Base-by-base conservation (phyloP, 177 flowering plant genomes). In the Tripterygium wilfordii region DNA sequence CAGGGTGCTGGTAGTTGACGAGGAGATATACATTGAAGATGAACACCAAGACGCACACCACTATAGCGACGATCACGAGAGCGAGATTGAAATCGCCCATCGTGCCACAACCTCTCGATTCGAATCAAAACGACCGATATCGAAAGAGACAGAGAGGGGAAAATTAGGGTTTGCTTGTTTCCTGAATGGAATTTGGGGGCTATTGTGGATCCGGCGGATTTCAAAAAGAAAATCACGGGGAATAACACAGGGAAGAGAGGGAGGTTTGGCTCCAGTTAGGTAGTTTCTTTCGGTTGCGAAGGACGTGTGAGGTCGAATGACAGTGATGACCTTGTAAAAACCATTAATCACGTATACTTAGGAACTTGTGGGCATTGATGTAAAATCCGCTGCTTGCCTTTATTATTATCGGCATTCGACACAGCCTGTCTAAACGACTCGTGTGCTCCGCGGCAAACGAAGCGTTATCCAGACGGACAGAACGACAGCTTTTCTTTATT, bases 61-160 rank as follows among this genome's bases (percentile, higher is more conserved):
- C 79, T 17, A 81, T 72, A 6, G 99, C 96, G 1, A 94, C 95
- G 56, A 89, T 78, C 32, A 94, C 81, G 16, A 89, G 74, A 8
- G 96, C 97, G 18, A 94, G 75, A 41, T 94, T 94, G 69, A 94
- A 94, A 73, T 94, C 99, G 53, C 99, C 99, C 99, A 94, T 92
- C 48, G 49, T 42, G n/a, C 33, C 33, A 30, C 7, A 13, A 38
- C 35, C 51, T 52, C 53, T 36, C 57, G 51, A 45, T 51, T 48
- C 56, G 58, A 48, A 48, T 37, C 49, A 24, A 32, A 36, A n/a
- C n/a, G n/a, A n/a, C n/a, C n/a, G n/a, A n/a, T n/a, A 26, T 26
- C 13, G 35, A 48, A 18, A 17, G 6, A 9, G 18, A 37, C 12
- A 25, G 0, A 21, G 13, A 28, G n/a, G n/a, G n/a, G 9, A 13